Percentiles rank a stretch among this genome's conserved stretches.
These are phyloP conservation scores for Fusarium sp. DNA, from an alignment of 2,329 filamentous ascomycete genomes.

Conservation along the genomic window DNA sequence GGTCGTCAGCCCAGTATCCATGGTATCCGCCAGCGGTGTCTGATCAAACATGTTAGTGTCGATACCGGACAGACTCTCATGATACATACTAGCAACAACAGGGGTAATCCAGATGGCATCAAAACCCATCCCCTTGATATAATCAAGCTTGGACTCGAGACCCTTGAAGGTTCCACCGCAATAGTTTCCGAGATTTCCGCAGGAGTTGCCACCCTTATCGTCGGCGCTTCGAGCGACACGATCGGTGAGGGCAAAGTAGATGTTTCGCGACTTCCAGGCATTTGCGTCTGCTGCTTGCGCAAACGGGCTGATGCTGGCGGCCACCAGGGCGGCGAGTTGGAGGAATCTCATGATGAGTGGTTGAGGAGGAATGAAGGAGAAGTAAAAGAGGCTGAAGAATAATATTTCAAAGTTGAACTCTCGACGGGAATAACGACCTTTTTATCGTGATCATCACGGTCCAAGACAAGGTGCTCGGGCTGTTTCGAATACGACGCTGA, in stretches of 20 bases:
- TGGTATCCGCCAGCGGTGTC: slow-evolving; percentile 36
- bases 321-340: slow-evolving; percentile 14
- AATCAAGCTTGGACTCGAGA: slow-evolving; percentile 70
- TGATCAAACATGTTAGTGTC: background rate
- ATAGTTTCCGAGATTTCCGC: slow-evolving; percentile 60
- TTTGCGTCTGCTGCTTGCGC: slow-evolving; percentile 50
- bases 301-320: slow-evolving; percentile 16
- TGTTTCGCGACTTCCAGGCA: slow-evolving; percentile 66
- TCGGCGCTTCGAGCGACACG: slow-evolving; percentile 62
- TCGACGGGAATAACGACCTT: background rate
- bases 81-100: slow-evolving; percentile 59
- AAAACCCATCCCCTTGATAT: slow-evolving; percentile 72
- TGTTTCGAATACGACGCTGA: slow-evolving; percentile 2
- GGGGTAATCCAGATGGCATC: slow-evolving; percentile 71
- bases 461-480: background rate
- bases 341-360: slow-evolving; percentile 25
- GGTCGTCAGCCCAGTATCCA: slow-evolving; percentile 38
- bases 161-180: slow-evolving; percentile 73
- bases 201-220: slow-evolving; percentile 59
- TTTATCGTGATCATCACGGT: background rate
- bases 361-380: background rate
- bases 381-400: background rate
- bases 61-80: rapidly evolving
- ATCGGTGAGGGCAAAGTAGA: slow-evolving; percentile 71
- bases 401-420: background rate